Percentiles rank a stretch among this genome's conserved stretches.
phyloP scores from a whole-genome alignment of 208 protist genomes.

The Tritrichomonas foetus region DNA sequence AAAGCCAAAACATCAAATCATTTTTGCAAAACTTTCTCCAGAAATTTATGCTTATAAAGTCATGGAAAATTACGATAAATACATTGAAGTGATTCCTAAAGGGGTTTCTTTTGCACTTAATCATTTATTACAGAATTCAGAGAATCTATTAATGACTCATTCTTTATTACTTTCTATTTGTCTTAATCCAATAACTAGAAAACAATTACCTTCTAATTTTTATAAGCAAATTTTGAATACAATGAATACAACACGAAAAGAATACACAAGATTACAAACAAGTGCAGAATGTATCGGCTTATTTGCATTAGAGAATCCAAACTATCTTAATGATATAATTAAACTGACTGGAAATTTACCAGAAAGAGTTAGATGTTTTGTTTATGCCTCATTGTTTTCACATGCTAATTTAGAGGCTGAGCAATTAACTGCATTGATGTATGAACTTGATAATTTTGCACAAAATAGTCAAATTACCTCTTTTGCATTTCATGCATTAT shows the following conservation, averaged over 20 bases:
- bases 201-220: not conserved
- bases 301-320: not conserved
- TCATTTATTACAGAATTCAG: not conserved
- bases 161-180: not conserved
- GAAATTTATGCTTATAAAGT: too few relatives aligned
- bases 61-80: too few relatives aligned
- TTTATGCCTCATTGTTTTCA: not conserved
- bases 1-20: too few relatives aligned
- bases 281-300: not conserved
- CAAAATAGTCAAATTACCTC: not conserved
- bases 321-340: not conserved
- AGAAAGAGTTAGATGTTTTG: not conserved
- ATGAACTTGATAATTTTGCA: not conserved
- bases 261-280: not conserved
- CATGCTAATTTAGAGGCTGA: not conserved
- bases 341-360: too few relatives aligned
- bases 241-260: not conserved
- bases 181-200: not conserved
- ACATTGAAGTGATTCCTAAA: not conserved
- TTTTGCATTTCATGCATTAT: not conserved
- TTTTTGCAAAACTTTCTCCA: too few relatives aligned
- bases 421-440: not conserved
- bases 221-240: not conserved
- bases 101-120: not conserved
- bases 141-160: not conserved